Evolutionary conservation across 768 basidiomycete species (phyloP), one percentile per base, ranked within the genome.

Genomic region (Lentinula raphanica): DNA sequence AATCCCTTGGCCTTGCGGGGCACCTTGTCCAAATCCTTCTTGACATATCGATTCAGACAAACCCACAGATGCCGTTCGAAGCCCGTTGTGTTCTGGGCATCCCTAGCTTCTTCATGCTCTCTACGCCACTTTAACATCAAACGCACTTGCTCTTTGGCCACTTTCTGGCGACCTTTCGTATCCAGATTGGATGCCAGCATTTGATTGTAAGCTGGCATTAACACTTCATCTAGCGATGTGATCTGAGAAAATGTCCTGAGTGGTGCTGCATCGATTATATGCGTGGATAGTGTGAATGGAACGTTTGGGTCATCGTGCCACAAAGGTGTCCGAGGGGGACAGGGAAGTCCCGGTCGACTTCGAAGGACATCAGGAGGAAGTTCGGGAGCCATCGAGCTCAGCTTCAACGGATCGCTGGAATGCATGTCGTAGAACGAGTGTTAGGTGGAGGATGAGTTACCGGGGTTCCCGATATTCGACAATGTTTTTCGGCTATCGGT

Each of bases 41-140:
- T 69, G 44, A 81, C 79, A 68, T 88, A 92, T 38, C 91, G 81
- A 65, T 94, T 91, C 35, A 86, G 66, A 49, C 81, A 85, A 53
- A 81, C 85, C 88, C 89, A 92, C 55, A 92, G 68, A 3, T 81
- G 65, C 50, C 67, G 40, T 28, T 46, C 46, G n/a, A 49, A 36
- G 19, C 23, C 42, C 23, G 28, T 1, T 29, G 23, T 56, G 6
- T 42, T 28, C 31, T 39, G 51, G 27, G 12, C 15, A 17, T 23
- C 8, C 12, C 44, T 39, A 15, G 42, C 45, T 5, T 57, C 46
- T 27, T 49, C 46, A 48, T 71, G 69, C 9, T 66, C 66, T 35
- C 67, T 70, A 44, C 74, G 71, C 48, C 72, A 36, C 8, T 67
- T 64, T 35, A 67, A 55, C 32, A 79, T 59, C 53, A 64, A 60